Percentiles rank a stretch among this genome's conserved stretches.
phyloP scores from a whole-genome alignment of 768 basidiomycete genomes.

The Galerina marginata region DNA sequence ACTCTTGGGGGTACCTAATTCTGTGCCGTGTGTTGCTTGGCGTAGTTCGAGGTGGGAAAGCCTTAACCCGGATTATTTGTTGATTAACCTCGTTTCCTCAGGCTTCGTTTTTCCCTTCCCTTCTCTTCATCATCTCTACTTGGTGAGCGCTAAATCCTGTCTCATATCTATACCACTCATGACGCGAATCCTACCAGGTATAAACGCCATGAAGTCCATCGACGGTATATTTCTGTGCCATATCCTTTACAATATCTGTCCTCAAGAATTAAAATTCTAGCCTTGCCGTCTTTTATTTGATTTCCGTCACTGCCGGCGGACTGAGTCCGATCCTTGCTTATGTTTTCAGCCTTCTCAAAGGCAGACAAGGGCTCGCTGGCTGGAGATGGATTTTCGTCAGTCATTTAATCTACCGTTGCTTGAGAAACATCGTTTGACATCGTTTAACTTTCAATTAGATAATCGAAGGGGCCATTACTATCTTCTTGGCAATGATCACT shows the following conservation, averaged over 20 bases:
- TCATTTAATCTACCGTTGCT: not conserved
- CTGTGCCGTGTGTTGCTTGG: conserved; percentile 51
- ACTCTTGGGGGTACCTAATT: conserved; percentile 44
- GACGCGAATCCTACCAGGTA: conserved; percentile 36
- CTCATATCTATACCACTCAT: not conserved
- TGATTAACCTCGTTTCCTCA: not conserved
- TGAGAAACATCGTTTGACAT: not conserved
- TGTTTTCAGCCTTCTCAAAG: conserved; percentile 44
- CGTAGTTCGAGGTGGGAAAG: conserved; percentile 42
- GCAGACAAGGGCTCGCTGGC: conserved; percentile 44
- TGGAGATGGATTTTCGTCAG: conserved; percentile 59
- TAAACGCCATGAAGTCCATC: conserved; percentile 52
- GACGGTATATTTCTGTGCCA: conserved; percentile 32
- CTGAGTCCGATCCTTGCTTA: conserved; percentile 52
- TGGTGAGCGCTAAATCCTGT: conserved; percentile 35
- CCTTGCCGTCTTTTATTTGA: conserved; percentile 45
- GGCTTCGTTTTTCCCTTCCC: conserved; percentile 52
- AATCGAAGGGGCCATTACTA: conserved; percentile 50
- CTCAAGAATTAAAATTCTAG: conserved; percentile 24
- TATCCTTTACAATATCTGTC: not conserved
- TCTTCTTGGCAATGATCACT: conserved; percentile 44
- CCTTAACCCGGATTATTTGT: not conserved
- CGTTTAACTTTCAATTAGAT: conserved; percentile 33
- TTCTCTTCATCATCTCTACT: conserved; percentile 52
- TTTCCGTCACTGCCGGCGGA: conserved; percentile 45